These are phyloP conservation scores for Galium porrigens DNA, from an alignment of 305 asterid species.

Conservation along the genomic window DNA sequence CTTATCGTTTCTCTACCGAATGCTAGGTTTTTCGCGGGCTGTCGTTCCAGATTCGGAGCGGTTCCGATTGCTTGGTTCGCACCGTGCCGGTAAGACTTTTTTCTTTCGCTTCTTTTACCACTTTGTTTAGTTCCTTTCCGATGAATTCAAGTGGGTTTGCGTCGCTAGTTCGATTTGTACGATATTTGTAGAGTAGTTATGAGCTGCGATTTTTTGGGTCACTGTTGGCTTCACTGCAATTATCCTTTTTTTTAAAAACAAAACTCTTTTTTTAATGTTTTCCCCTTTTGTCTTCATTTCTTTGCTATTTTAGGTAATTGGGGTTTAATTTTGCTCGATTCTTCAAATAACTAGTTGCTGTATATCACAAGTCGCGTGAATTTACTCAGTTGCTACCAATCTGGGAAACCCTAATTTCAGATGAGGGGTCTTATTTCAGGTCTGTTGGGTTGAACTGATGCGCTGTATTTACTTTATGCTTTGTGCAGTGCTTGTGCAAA, in stretches of 20 bases:
- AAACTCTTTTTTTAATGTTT: not conserved
- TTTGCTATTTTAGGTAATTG: conserved; percentile 13
- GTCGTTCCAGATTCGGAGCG: conserved; percentile 13
- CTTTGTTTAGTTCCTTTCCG: not conserved
- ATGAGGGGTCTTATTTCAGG: conserved; percentile 12
- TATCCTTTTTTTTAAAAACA: not conserved
- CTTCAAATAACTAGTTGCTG: conserved; percentile 12
- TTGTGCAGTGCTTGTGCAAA: conserved; percentile 14
- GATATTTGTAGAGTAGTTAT: not conserved
- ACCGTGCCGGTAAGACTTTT: not conserved
- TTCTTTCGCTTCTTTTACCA: not conserved
- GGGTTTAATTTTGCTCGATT: conserved; percentile 17
- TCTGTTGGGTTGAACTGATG: conserved; percentile 1
- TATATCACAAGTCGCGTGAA: conserved; percentile 14
- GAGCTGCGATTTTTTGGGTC: conserved; percentile 17
- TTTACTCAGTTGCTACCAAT: conserved; percentile 14
- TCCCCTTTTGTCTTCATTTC: conserved; percentile 18
- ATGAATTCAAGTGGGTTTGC: not conserved
- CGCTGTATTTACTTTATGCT: conserved; percentile 5
- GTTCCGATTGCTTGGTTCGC: conserved; percentile 10
- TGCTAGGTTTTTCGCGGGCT: conserved; percentile 14
- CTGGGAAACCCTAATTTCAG: conserved; percentile 32
- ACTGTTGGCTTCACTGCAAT: conserved; percentile 20
- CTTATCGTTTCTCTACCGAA: conserved; percentile 2
- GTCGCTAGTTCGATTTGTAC: not conserved